Base-by-base conservation (phyloP, 2,329 filamentous ascomycete species). In the Drechslera avenae region DNA sequence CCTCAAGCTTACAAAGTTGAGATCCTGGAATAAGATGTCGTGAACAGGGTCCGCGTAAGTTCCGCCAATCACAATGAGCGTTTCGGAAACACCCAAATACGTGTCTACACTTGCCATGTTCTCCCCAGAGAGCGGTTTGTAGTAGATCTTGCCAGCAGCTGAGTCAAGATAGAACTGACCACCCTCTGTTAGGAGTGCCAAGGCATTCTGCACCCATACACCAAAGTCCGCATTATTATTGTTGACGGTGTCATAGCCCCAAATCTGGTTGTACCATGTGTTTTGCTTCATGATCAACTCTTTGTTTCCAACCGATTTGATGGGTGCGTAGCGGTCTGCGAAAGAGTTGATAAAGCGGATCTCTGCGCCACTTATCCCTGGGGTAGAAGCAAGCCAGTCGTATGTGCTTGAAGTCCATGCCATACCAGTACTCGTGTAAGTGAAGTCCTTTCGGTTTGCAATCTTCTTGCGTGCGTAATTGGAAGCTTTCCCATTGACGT, bases 261-360 rank as follows among this genome's bases (percentile, higher is more conserved):
- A 56, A n/a, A 47, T 45, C 32, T 59, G 53, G 18, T 46, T 45
- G 21, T 48, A 56, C 56, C 52, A 56, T 17, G 48, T 50, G 32
- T 59, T 53, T 17, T 56, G 56, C 39, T 53, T 37, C 56, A 59
- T 56, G 33, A 59, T 23, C 12, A 59, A 18, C 28, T 56, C 46
- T 23, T 39, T 49, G 28, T 52, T 53, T 13, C 56, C 52, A 17
- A 43, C 39, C 10, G 49, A 46, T 39, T 49, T 28, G 26, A 59
- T 49, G 12, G 52, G 45, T 19, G 56, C 49, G 39, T 51, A 51
- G n/a, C 56, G 46, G 26, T 59, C 52, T 10, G 52, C 50, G 44
- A 59, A 59, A 12, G 56, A 59, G 34, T 56, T 59, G 46, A 59
- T 50, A 35, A 56, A 59, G 34, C 56, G 56, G 14, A 59, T 32